A percentile compares a stretch with the other conserved stretches of the same genome.
Evolutionary conservation across 371 early-diverging fungal species (phyloP).

Genomic region (Parasitella parasitica): DNA sequence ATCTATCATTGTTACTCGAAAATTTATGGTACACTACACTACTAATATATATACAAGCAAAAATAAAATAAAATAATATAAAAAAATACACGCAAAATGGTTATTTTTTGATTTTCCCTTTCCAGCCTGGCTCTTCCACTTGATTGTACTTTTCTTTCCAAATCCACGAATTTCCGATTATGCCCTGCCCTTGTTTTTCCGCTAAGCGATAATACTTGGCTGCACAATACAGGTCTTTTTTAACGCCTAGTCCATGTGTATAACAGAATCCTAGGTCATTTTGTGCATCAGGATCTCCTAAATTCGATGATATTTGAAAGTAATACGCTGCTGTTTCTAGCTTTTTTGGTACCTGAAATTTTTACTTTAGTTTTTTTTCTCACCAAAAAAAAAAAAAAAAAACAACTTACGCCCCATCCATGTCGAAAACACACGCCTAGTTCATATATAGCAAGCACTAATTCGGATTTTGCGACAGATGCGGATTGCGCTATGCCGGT

Average conservation of each 20-base stretch:
- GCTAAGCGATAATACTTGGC: slow-evolving; percentile 89
- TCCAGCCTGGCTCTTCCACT: slow-evolving; percentile 18
- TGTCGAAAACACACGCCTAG: slow-evolving; percentile 80
- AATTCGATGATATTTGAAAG: slow-evolving; percentile 83
- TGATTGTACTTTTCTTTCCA: slow-evolving; percentile 80
- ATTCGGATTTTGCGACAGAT: slow-evolving; percentile 43
- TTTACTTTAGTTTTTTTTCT: background rate
- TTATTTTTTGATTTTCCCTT: slow-evolving; percentile 7
- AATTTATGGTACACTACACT: too few species aligned
- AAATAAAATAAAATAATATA: background rate
- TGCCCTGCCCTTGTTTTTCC: slow-evolving; percentile 74
- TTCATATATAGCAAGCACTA: slow-evolving; percentile 85
- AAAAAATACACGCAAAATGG: background rate
- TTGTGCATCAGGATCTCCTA: slow-evolving; percentile 91
- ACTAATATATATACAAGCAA: background rate
- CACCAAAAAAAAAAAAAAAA: too few species aligned
- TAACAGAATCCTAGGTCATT: slow-evolving; percentile 83
- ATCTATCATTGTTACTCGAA: too few species aligned
- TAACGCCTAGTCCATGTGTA: slow-evolving; percentile 79
- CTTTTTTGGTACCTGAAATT: slow-evolving; percentile 62
- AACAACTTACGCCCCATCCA: slow-evolving; percentile 84
- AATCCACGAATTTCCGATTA: slow-evolving; percentile 94
- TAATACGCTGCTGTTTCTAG: slow-evolving; percentile 82
- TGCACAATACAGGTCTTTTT: slow-evolving; percentile 75
- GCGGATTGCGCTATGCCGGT: slow-evolving; percentile 24